A percentile compares a stretch with the other conserved stretches of the same genome.
Evolutionary conservation across 208 protist genomes (phyloP).

Genomic region (Herpetomonas muscarum): DNA sequence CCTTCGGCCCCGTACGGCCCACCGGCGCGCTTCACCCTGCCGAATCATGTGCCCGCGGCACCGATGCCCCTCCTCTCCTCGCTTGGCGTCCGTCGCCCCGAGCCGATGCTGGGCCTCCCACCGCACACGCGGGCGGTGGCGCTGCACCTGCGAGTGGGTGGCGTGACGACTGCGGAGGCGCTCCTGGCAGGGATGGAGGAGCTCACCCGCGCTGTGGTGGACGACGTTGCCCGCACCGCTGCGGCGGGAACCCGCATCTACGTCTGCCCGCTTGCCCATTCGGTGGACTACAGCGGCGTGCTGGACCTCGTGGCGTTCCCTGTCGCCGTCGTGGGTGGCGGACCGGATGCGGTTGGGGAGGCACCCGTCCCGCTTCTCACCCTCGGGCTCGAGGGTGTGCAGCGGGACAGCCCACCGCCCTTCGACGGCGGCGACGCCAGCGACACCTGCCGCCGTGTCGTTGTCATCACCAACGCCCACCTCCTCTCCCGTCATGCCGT

Average conservation of each 20-base stretch:
- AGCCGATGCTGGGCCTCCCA: conserved; percentile 7
- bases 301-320: conserved; percentile 39
- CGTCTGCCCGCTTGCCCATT: conserved; percentile 57
- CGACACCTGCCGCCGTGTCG: conserved; percentile 3
- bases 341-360: neutral
- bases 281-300: conserved; percentile 43
- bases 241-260: conserved; percentile 10
- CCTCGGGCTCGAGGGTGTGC: conserved; percentile 12
- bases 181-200: neutral
- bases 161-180: neutral
- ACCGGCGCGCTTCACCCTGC: too few species aligned
- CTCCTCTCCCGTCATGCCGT: conserved; percentile 51
- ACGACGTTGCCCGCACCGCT: neutral
- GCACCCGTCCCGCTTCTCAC: conserved; percentile 22
- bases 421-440: neutral
- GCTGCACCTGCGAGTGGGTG: neutral
- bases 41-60: too few species aligned
- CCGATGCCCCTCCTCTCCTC: neutral
- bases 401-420: neutral
- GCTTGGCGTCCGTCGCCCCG: neutral
- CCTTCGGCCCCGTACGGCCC: too few species aligned
- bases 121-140: conserved; percentile 8
- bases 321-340: neutral
- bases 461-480: conserved; percentile 60
- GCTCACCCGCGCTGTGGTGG: neutral